phyloP scores from a whole-genome alignment of 768 basidiomycete species.

The Panaeolus papilionaceus region DNA sequence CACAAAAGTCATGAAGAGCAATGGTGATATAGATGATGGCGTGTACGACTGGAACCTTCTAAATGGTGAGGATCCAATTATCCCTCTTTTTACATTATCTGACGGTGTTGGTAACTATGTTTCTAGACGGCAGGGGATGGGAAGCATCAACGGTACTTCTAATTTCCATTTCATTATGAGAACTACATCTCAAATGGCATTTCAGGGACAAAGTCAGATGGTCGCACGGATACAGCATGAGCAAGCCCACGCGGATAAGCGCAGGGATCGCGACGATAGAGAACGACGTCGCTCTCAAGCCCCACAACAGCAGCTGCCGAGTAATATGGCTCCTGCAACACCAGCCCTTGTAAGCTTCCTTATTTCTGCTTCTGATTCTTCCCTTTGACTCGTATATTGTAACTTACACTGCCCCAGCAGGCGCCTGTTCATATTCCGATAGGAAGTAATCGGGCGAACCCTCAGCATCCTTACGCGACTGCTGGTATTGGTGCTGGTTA shows the following conservation, averaged over 20 bases:
- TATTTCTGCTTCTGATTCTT: neutral
- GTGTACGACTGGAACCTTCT: slow-evolving; percentile 96
- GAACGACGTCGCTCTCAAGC: slow-evolving; percentile 64
- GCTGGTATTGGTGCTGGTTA: slow-evolving; percentile 57
- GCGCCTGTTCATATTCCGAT: slow-evolving; percentile 79
- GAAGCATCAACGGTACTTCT: slow-evolving; percentile 76
- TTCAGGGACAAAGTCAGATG: slow-evolving; percentile 68
- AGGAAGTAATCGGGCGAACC: slow-evolving; percentile 53
- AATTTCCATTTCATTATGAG: slow-evolving; percentile 6
- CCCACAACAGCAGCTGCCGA: slow-evolving; percentile 42
- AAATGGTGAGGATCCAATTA: slow-evolving; percentile 59
- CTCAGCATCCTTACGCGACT: slow-evolving; percentile 77
- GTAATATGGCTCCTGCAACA: slow-evolving; percentile 69
- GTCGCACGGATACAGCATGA: slow-evolving; percentile 66
- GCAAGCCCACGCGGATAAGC: slow-evolving; percentile 57
- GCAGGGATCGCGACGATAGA: slow-evolving; percentile 67
- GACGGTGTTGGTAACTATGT: neutral
- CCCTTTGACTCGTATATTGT: neutral
- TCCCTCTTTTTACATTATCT: neutral
- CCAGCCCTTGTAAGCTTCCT: slow-evolving; percentile 71
- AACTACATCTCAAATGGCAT: neutral
- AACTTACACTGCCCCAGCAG: slow-evolving; percentile 33
- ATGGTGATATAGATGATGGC: slow-evolving; percentile 89
- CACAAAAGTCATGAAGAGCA: slow-evolving; percentile 91
- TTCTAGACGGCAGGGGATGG: slow-evolving; percentile 90